Conservation (phyloP, 352 stramenopile genomes). For the Phytophthora aleatoria region DNA sequence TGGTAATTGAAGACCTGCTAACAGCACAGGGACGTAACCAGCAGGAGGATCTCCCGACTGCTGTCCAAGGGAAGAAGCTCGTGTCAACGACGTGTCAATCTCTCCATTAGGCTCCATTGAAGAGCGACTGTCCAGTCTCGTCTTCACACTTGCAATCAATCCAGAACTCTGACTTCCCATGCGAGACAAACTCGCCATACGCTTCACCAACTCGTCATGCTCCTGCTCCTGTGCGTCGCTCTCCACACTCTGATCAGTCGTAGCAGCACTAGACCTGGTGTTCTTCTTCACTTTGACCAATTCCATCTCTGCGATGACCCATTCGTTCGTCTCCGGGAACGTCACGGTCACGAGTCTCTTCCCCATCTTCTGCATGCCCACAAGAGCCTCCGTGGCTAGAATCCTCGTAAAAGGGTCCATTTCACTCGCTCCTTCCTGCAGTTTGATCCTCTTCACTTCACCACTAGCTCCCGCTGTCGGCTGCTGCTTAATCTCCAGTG, state of each 20-base stretch:
- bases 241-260: not conserved
- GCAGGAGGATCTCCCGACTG: conserved; percentile 33
- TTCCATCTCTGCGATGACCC: conserved; percentile 70
- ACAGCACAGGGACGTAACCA: conserved; percentile 54
- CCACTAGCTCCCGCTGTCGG: conserved; percentile 26
- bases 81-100: conserved; percentile 8
- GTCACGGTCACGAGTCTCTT: conserved; percentile 63
- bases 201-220: conserved; percentile 67
- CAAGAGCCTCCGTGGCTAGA: conserved; percentile 51
- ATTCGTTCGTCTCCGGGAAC: conserved; percentile 50
- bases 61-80: conserved; percentile 21
- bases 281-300: conserved; percentile 83
- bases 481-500: conserved; percentile 50
- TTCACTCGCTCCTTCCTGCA: conserved; percentile 28
- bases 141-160: conserved; percentile 64
- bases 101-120: conserved; percentile 23
- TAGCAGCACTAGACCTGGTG: conserved; percentile 22
- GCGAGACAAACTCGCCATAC: conserved; percentile 73
- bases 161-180: conserved; percentile 59
- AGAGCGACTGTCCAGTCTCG: conserved; percentile 26
- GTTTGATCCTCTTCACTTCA: conserved; percentile 56
- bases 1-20: conserved; percentile 51
- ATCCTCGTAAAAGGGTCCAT: conserved; percentile 38
- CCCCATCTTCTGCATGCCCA: conserved; percentile 67
- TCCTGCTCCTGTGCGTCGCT: conserved; percentile 21